Evolutionary conservation across 1,284 basidiomycete genomes (phyloP), one percentile per base, ranked within the genome.

Genomic region (Trichosporon ovoides): DNA sequence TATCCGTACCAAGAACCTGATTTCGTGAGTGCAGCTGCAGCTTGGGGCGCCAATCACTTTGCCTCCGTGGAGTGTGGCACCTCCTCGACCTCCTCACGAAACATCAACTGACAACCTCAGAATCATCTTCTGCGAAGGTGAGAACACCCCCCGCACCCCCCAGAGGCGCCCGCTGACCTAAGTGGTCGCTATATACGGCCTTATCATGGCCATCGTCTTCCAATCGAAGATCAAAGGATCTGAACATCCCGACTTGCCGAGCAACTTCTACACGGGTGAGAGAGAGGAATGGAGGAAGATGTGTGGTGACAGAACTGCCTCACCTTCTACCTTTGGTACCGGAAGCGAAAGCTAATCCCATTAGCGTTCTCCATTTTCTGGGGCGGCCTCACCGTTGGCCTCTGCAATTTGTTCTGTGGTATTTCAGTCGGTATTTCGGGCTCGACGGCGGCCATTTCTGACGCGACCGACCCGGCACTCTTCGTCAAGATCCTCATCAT

Each of bases 1-100:
- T 63, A 98, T 98, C 66, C 85, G 88, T 53, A 98, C 95, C 36
- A 98, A 98, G 83, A 98, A 98, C 76, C 78, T 98, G 75, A 97
- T 98, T 70, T 94, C 90, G 93, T 91, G 59, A 59, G 83, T 76
- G 33, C 7, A 28, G 49, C 20, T 76, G 33, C 7, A 28, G 49
- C 20, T 28, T 16, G 36, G 20, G 16, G 11, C 34, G 31, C 34
- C 9, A 5, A n/a, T 31, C 24, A 16, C 10, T 51, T 35, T 35
- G 33, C 18, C 19, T 20, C 33, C 48, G 34, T 50, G 38, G 14
- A 16, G 14, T 3, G 24, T 43, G 38, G 38, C 38, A 24, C 12
- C 43, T 48, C 53, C 19, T 46, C 34, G 40, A 28, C 19, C 20
- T 34, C 12, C 18, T 37, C 12, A 34, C 33, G 53, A 22, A 46